These are phyloP conservation scores for Erodium moschatum DNA, from an alignment of 441 rosid species.

Conservation along the genomic window DNA sequence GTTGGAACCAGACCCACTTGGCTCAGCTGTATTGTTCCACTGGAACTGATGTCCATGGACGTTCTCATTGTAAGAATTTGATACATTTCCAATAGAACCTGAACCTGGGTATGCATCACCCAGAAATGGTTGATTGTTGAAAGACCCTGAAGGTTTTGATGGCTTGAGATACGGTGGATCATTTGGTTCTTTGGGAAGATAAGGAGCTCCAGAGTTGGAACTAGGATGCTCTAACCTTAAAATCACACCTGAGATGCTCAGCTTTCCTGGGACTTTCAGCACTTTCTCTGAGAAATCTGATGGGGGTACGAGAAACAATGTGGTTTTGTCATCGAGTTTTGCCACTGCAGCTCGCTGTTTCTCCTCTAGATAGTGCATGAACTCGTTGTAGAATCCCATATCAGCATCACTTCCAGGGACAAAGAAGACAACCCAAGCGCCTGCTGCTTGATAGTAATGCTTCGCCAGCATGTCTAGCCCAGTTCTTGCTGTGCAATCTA, in stretches of 20 bases:
- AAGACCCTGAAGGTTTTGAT: conserved; percentile 18
- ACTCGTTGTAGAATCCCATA: conserved; percentile 73
- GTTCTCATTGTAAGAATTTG: too few relatives aligned
- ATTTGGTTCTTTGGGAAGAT: conserved; percentile 39
- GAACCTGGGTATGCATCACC: not conserved
- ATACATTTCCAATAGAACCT: too few relatives aligned
- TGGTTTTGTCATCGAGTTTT: conserved; percentile 79
- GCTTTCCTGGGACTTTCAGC: conserved; percentile 80
- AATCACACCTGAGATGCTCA: conserved; percentile 88
- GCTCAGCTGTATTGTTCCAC: conserved; percentile 35
- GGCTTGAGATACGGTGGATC: conserved; percentile 41
- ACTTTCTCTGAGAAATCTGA: conserved; percentile 91
- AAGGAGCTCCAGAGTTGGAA: conserved; percentile 38
- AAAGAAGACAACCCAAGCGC: conserved; percentile 89
- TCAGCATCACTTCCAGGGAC: conserved; percentile 86
- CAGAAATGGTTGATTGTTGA: conserved; percentile 23
- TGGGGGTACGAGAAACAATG: conserved; percentile 92
- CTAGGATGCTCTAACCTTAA: conserved; percentile 55
- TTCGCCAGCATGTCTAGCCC: conserved; percentile 90
- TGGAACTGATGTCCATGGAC: conserved; percentile 12
- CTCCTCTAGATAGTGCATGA: conserved; percentile 88
- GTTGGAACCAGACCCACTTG: conserved; percentile 36
- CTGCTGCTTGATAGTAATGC: conserved; percentile 87
- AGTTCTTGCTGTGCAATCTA: conserved; percentile 96
- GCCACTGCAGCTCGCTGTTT: conserved; percentile 97